Evolutionary conservation across 2,329 filamentous ascomycete species (phyloP), one percentile per base, ranked within the genome.

Genomic region (Sporothrix protearum): DNA sequence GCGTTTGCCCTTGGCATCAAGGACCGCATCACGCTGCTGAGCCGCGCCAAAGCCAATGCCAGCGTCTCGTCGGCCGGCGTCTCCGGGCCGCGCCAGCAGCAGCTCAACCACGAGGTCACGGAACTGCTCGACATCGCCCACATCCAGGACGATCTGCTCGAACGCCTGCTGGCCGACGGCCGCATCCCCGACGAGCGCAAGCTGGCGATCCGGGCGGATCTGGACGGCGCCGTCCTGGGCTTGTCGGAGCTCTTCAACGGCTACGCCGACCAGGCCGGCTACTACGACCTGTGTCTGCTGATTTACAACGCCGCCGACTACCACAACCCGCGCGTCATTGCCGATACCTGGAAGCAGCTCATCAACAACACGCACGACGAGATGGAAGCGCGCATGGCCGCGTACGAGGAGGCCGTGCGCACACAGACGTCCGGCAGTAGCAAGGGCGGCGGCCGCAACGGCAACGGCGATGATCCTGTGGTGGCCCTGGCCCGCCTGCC

Each of bases 271-370:
- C 91, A 93, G 77, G 96, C 93, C 1, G 77, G 76, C 67, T 99
- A 99, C 84, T 95, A 94, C 81, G 96, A 98, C 79, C 87, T 99
- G 68, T 97, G 93, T 78, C 87, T 99, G 9, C 86, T 95, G 73
- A 97, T 99, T 77, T 98, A 94, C 83, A 91, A 96, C 80, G 88
- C 91, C 0, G 95, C 95, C 61, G 94, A 98, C 80, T 93, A 97
- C 83, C 91, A 95, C 76, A 96, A 95, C 77, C 86, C 93, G 1
- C 89, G 92, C 55, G 92, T 96, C 74, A 96, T 99, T 76, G 86
- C 87, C 70, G 86, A 90, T 53, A 96, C 93, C 3, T 99, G 96
- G 96, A 86, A 89, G 77, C 90, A 91, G 76, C 85, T 97, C 25
- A 89, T 99, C 73, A 87, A 92, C 72, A 86, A 90, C 74, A 88